Percentiles rank a stretch among this genome's conserved stretches.
Evolutionary conservation across 345 rosid species (phyloP).

Genomic region (Moringa oleifera): DNA sequence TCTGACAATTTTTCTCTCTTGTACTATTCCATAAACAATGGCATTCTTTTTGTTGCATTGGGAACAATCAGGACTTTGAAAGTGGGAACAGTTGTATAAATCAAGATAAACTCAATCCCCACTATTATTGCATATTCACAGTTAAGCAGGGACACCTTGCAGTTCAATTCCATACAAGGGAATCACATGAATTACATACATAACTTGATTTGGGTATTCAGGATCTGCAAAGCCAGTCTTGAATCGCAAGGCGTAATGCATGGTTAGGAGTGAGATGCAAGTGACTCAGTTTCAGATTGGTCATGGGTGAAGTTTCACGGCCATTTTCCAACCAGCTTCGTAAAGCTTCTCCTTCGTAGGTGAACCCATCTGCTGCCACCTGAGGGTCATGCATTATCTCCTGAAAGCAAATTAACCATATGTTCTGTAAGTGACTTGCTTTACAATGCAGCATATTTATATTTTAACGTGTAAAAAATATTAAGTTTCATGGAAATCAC

Average conservation of each 20-base stretch:
- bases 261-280: slow-evolving; percentile 64
- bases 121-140: no score
- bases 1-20: no score
- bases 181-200: not conserved
- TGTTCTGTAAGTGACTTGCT: no score
- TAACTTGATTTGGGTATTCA: slow-evolving; percentile 16
- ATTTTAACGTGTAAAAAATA: not conserved
- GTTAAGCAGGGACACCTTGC: no score
- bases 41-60: no score
- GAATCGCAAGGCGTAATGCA: slow-evolving; percentile 52
- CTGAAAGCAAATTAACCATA: slow-evolving; percentile 26
- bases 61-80: no score
- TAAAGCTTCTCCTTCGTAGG: slow-evolving; percentile 62
- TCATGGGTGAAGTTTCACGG: slow-evolving; percentile 69
- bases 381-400: slow-evolving; percentile 82
- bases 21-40: no score
- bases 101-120: no score
- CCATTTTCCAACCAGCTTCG: slow-evolving; percentile 55
- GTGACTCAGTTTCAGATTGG: slow-evolving; percentile 50
- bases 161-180: no score
- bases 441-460: not conserved
- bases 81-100: no score
- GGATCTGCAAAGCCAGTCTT: slow-evolving; percentile 69
- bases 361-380: slow-evolving; percentile 75
- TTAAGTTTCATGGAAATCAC: not conserved